These are phyloP conservation scores for Pythium angustatum DNA, from an alignment of 352 stramenopile genomes.

Conservation along the genomic window DNA sequence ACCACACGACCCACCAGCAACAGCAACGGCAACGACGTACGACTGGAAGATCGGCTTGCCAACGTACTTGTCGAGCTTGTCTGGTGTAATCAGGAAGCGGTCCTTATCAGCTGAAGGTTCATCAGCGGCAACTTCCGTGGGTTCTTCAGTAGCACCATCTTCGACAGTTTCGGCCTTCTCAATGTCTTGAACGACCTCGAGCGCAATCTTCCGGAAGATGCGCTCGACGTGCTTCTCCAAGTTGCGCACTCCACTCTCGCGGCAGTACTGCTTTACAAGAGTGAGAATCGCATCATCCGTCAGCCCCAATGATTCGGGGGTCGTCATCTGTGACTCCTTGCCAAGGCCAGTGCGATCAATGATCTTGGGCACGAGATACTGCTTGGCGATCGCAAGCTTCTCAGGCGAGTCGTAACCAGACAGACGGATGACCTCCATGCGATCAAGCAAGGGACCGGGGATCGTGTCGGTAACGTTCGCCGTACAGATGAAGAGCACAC, in stretches of 20 bases:
- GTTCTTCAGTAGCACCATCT: slow-evolving; percentile 1
- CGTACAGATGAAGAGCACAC: slow-evolving; percentile 97
- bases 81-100: slow-evolving; percentile 90
- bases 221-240: slow-evolving; percentile 98
- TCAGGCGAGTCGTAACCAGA: slow-evolving; percentile 96
- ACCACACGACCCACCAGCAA: background rate
- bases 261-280: slow-evolving; percentile 93
- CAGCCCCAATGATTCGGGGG: slow-evolving; percentile 88
- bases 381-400: slow-evolving; percentile 97
- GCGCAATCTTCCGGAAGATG: slow-evolving; percentile 97
- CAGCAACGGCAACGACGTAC: too few relatives aligned
- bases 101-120: slow-evolving; percentile 30
- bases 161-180: slow-evolving; percentile 43
- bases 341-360: slow-evolving; percentile 90
- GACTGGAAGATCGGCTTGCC: slow-evolving; percentile 97
- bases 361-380: slow-evolving; percentile 98
- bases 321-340: slow-evolving; percentile 50
- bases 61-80: slow-evolving; percentile 98
- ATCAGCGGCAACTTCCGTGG: slow-evolving; percentile 18
- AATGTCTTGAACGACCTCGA: slow-evolving; percentile 94
- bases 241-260: slow-evolving; percentile 97
- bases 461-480: slow-evolving; percentile 97
- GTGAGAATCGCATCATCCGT: slow-evolving; percentile 92
- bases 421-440: slow-evolving; percentile 98
- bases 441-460: slow-evolving; percentile 96